Evolutionary conservation across 2,329 filamentous ascomycete genomes (phyloP), one percentile per base, ranked within the genome.

Genomic region (Diaporthe longicolla): DNA sequence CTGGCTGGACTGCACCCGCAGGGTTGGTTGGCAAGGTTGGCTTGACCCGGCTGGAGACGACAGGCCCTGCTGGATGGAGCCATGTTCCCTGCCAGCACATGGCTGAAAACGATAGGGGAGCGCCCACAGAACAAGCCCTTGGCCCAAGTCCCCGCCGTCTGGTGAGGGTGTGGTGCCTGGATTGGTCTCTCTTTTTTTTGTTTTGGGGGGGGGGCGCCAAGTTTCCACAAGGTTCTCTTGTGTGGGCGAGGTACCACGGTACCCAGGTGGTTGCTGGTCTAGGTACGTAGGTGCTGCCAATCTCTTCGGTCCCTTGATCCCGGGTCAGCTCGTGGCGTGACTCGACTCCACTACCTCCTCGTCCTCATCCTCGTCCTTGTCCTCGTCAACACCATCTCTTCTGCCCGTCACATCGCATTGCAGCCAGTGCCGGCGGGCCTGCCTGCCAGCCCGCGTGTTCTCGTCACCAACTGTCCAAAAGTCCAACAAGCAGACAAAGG

Each of bases 11-110:
- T 52, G 43, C 45, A 26, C 63, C 19, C 8, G n/a, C 21, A 37
- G 32, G 29, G 29, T 32, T 32, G 45, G 45, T n/a, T 66, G 21
- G 58, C 7, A 6, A 6, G 45, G 45, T n/a, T 66, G 21, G 58
- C 7, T 52, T 66, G 45, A 66, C 61, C 37, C 61, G 61, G 45
- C 61, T 66, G 61, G 61, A 37, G 32, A 40, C 29, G 21, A 54
- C 48, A 68, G 63, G 32, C 48, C 32, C 40, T 40, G 48, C 21
- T 54, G 48, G 48, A 35, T 55, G 45, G 70, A 55, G 70, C 17
- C 70, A 71, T 71, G 48, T 63, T 71, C 70, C 70, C 57, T 71
- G 70, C 70, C 43, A 52, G 59, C 70, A 71, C 70, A 63, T 71
- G 70, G 70, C 59, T 63, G 48, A 48, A 50, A 19, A 63, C 57